Evolutionary conservation across 352 stramenopile species (phyloP), one percentile per base, ranked within the genome.

Genomic region (Phytopythium ostracodes): DNA sequence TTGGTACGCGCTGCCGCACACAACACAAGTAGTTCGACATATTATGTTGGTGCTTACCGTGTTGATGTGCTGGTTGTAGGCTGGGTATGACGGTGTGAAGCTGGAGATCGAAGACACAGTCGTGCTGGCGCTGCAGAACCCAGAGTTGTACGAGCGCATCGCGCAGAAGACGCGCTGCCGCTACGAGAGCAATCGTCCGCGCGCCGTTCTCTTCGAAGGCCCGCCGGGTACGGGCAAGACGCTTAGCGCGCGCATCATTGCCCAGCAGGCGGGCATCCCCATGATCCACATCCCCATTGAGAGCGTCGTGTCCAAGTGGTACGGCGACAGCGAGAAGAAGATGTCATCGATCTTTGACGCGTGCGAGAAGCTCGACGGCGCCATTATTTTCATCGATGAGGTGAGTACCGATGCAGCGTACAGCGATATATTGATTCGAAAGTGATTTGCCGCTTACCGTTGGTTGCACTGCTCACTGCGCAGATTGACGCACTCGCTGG

Each of bases 351-450:
- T 98, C 50, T 97, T 98, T 69, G 92, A 98, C 51, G 85, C 89
- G 0, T 97, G 90, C 63, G 88, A 98, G 60, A 92, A 97, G 66
- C 71, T 98, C 25, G 84, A 94, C 49, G 89, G 87, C 12, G 87
- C 88, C 20, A 97, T 98, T 67, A 96, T 98, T 66, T 98, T 98
- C 59, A 97, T 98, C 67, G 94, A 98, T 62, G 94, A 98, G 72
- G 84, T 95, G 44, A 10, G 55, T 59, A 51, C 38, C 36, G 31
- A 38, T 2, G 22, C 1, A 33, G 27, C 15, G 25, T 38, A 2
- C 24, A 29, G n/a, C n/a, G n/a, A n/a, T n/a, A n/a, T n/a, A n/a
- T n/a, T n/a, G n/a, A n/a, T n/a, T n/a, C n/a, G n/a, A n/a, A n/a
- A n/a, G n/a, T n/a, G n/a, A 24, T 17, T 20, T 1, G 2, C 15